Evolutionary conservation across 148 eudicot species (phyloP).

Genomic region (Silene conica): DNA sequence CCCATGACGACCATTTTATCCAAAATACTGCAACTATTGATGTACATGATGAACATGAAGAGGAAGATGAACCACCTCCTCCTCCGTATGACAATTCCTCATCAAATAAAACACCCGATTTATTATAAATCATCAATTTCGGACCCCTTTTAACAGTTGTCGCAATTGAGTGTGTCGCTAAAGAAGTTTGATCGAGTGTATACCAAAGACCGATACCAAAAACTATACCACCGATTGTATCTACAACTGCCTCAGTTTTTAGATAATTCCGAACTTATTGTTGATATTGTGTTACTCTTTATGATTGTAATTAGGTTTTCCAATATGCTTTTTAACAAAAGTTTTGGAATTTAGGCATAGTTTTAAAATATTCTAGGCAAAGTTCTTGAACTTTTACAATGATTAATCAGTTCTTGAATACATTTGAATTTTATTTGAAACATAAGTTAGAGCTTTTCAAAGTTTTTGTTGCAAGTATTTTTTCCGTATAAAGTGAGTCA

Average conservation of each 20-base stretch:
- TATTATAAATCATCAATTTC: not conserved
- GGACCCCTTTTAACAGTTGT: not conserved
- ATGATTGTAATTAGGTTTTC: not conserved
- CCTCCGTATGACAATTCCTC: not conserved
- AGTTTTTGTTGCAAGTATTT: too few species aligned
- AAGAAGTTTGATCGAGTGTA: not conserved
- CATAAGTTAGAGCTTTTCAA: too few species aligned
- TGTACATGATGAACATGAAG: conserved; percentile 30
- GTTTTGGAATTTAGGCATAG: too few species aligned
- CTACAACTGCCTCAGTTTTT: not conserved
- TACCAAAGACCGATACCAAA: not conserved
- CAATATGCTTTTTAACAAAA: not conserved
- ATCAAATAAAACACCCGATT: not conserved
- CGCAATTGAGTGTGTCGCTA: too few species aligned
- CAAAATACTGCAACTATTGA: conserved; percentile 33
- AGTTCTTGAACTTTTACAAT: too few species aligned
- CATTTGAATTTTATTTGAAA: too few species aligned
- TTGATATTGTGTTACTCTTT: too few species aligned
- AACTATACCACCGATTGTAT: not conserved
- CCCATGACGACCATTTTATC: conserved; percentile 7
- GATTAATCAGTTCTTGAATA: too few species aligned
- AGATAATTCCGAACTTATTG: not conserved
- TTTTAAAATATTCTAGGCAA: too few species aligned
- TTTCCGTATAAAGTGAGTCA: too few species aligned
- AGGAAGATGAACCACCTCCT: not conserved